Conservation (phyloP, 176 grass and related monocot genomes). For the Microstegium vimineum region DNA sequence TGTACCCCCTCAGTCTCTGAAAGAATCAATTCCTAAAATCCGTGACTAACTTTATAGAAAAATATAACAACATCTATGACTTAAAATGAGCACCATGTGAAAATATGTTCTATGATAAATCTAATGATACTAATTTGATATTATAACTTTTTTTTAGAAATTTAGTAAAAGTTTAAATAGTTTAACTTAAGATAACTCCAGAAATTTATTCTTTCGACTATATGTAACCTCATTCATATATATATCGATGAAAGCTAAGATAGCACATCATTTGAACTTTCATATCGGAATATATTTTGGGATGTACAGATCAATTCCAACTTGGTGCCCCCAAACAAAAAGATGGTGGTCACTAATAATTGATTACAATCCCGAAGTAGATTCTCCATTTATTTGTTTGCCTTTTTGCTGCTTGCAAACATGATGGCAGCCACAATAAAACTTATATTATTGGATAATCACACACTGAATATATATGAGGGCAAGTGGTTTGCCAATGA, state of each 20-base stretch:
- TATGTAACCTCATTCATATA: background rate
- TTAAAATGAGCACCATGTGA: too few relatives aligned
- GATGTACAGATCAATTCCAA: slow-evolving; percentile 11
- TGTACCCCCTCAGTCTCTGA: too few relatives aligned
- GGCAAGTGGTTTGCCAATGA: background rate
- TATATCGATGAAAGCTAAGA: background rate
- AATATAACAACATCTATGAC: too few relatives aligned
- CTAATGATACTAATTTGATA: too few relatives aligned
- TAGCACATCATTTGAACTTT: background rate
- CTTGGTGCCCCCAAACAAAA: slow-evolving; percentile 26
- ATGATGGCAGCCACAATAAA: slow-evolving; percentile 27
- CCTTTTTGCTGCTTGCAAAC: background rate
- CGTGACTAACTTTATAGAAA: too few relatives aligned
- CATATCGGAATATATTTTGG: background rate
- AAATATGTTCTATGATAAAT: too few relatives aligned
- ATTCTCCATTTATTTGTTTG: background rate
- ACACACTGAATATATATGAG: background rate
- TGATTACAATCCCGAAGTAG: slow-evolving; percentile 27
- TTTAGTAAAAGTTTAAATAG: too few relatives aligned
- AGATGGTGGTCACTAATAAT: slow-evolving; percentile 10
- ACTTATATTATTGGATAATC: background rate
- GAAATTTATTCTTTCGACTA: too few relatives aligned
- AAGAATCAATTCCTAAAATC: too few relatives aligned
- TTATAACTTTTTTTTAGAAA: too few relatives aligned
- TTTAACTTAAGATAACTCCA: too few relatives aligned